phyloP scores from a whole-genome alignment of 176 grass and related monocot genomes.

The Phyllostachys edulis region DNA sequence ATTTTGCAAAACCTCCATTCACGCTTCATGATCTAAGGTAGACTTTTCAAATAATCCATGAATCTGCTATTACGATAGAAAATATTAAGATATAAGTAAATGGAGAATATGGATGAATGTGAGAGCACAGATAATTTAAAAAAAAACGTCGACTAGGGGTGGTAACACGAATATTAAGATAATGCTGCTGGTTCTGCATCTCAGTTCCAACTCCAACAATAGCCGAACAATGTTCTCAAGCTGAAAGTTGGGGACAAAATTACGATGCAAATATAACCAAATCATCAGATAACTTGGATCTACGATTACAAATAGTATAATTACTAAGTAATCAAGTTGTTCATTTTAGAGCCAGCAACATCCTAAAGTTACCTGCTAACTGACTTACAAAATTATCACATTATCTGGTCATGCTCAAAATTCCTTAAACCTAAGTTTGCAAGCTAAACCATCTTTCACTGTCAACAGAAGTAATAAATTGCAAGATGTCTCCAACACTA shows the following conservation, averaged over 20 bases:
- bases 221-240: too few species aligned
- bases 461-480: constrained; percentile 25
- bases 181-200: too few species aligned
- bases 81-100: too few species aligned
- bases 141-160: too few species aligned
- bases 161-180: too few species aligned
- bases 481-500: not conserved
- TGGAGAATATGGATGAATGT: too few species aligned
- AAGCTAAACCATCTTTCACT: constrained; percentile 1
- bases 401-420: constrained; percentile 7
- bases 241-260: too few species aligned
- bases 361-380: constrained; percentile 9
- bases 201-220: too few species aligned
- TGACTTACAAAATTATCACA: not conserved
- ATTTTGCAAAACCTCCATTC: constrained; percentile 78
- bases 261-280: too few species aligned
- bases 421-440: constrained; percentile 21
- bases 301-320: constrained; percentile 27
- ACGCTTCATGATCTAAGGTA: constrained; percentile 73
- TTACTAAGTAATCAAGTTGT: constrained; percentile 14
- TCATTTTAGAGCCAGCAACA: constrained; percentile 26
- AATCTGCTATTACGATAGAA: constrained; percentile 91
- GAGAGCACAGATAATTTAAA: too few species aligned
- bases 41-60: constrained; percentile 90
- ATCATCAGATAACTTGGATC: constrained; percentile 32